Base-by-base conservation (phyloP, 1,284 basidiomycete genomes). In the Cystobasidium pallidum region DNA sequence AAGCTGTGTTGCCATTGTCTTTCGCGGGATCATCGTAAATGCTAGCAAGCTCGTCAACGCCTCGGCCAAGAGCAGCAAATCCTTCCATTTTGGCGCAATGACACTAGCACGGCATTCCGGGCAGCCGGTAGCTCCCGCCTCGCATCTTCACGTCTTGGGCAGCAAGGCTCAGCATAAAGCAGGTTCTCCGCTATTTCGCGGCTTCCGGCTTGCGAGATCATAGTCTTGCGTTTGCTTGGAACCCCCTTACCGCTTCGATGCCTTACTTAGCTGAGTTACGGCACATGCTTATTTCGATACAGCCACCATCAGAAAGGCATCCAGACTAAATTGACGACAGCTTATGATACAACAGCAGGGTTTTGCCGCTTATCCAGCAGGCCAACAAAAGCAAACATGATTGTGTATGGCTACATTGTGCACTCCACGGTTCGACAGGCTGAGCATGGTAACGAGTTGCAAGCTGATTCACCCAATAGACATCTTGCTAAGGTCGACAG, bases 401-500 rank as follows among this genome's bases (percentile, higher is more conserved):
- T n/a, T n/a, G 8, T 32, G 24, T 54, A 26, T 26, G 26, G 10
- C 26, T 32, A 28, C 51, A 26, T 54, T 8, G 4, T 26, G 26
- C 51, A 54, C 26, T 36, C n/a, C 17, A 19, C n/a, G 15, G 30
- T 2, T 34, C 36, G 7, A 19, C 10, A 34, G 19, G 30, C 13
- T n/a, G 54, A 24, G 26, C 32, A 36, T 28, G 54, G 28, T 21
- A 15, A 15, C 19, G 11, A 3, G 3, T 17, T n/a, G 10, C 13
- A 39, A 39, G 15, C n/a, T 24, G 58, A 30, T 36, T 39, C 39
- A 71, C 3, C 49, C 68, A 11, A 71, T 30, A 7, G 68, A 64
- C 68, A 71, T 71, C 49, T 71, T 71, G 59, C 68, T 58, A 2
- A 71, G 34, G 30, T 71, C 68, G 10, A 71, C 68, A 10, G 59